Evolutionary conservation across 1,284 basidiomycete species (phyloP), one percentile per base, ranked within the genome.

Genomic region (Trichosporon sp.): DNA sequence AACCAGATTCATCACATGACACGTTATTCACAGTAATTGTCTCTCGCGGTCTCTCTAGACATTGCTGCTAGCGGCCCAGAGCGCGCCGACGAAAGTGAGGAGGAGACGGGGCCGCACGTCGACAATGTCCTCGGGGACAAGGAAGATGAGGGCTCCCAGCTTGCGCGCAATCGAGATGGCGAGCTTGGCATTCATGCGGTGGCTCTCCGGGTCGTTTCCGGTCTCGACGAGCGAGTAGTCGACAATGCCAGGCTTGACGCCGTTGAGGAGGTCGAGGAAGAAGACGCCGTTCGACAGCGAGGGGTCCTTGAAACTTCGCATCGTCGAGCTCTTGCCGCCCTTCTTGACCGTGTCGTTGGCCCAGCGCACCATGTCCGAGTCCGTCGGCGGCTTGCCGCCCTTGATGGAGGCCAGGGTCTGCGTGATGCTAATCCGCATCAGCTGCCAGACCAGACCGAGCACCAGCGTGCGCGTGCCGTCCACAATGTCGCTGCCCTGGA

Each of bases 131-230:
- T 99, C 97, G 1, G 96, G 95, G 0, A 99, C 97, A 73, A 99
- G 86, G 88, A 98, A 98, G 80, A 99, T 98, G 78, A 98, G 86
- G 3, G 94, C 94, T 69, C 95, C 94, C 89, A 97, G 90, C 89
- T 99, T 99, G 81, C 96, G 89, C 26, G 96, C 96, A 78, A 99
- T 98, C 4, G 94, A 96, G 78, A 99, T 99, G 16, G 95, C 97
- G 74, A 99, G 85, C 88, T 97, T 97, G 54, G 94, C 94, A 80
- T 99, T 99, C 85, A 94, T 90, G 80, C 91, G 89, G 80, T 93
- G 89, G 71, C 97, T 94, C 74, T 99, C 97, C 76, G 94, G 46
- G 40, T 68, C 69, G 54, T 72, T 69, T 16, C 68, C 65, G 61
- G 37, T 67, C 65, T 90, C 90, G 63, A 99, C 90, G 71, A 99